phyloP scores from a whole-genome alignment of 805 yeast species.

The Myxozyma neglecta region DNA sequence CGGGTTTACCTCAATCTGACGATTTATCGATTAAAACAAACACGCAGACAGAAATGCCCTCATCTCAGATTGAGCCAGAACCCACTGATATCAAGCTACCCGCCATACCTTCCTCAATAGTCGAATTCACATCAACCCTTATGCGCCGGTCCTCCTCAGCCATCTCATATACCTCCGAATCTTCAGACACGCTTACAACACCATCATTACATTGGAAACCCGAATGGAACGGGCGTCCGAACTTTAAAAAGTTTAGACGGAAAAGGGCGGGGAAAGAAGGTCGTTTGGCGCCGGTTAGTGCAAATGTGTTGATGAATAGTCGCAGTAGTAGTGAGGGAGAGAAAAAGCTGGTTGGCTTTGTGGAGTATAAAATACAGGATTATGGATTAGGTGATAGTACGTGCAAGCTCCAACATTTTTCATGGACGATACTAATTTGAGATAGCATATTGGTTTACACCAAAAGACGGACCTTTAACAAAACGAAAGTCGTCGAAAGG shows the following conservation, averaged over 20 bases:
- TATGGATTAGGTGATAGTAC: slow-evolving; percentile 28
- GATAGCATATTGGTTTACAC: slow-evolving; percentile 17
- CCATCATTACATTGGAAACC: slow-evolving; percentile 4
- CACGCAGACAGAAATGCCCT: not conserved
- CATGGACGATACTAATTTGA: not conserved
- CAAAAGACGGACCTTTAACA: slow-evolving; percentile 1
- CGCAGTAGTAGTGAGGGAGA: not conserved
- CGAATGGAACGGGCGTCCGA: slow-evolving; percentile 19
- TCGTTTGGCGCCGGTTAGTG: not conserved
- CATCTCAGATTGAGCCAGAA: too few species aligned
- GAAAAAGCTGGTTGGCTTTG: not conserved
- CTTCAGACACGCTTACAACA: not conserved
- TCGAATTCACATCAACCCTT: slow-evolving; percentile 4
- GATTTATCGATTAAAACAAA: not conserved
- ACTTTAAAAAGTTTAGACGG: slow-evolving; percentile 19
- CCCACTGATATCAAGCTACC: too few species aligned
- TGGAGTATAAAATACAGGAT: slow-evolving; percentile 19
- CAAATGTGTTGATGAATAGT: not conserved
- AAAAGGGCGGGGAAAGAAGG: not conserved
- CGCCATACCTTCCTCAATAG: not conserved
- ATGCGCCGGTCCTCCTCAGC: slow-evolving; percentile 1
- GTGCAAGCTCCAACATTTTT: not conserved
- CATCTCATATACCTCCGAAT: not conserved
- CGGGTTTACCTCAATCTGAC: too few species aligned
- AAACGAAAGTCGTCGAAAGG: not conserved